Evolutionary conservation across 805 yeast species (phyloP).

Genomic region (Starmerella gropengiesseri): DNA sequence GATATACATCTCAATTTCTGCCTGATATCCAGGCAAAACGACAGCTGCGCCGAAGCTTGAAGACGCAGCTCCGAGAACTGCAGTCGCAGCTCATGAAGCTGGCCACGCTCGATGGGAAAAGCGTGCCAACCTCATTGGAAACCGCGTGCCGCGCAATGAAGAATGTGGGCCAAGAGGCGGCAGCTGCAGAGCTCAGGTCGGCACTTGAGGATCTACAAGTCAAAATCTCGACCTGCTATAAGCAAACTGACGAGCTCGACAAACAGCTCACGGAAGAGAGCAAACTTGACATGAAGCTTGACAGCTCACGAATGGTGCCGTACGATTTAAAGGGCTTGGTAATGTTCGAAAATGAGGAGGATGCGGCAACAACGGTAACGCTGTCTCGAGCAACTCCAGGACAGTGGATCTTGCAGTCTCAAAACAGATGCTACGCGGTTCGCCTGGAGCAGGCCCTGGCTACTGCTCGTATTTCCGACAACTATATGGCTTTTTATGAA

Average conservation of each 20-base stretch:
- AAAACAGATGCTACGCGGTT: neutral
- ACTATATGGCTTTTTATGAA: constrained; percentile 11
- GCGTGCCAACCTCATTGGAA: neutral
- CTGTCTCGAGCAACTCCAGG: neutral
- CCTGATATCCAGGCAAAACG: constrained; percentile 1
- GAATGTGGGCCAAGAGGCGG: neutral
- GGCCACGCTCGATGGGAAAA: neutral
- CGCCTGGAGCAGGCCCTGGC: constrained; percentile 5
- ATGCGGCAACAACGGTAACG: neutral
- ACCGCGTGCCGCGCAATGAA: neutral
- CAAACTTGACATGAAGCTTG: neutral
- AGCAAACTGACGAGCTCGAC: neutral
- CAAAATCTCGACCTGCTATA: neutral
- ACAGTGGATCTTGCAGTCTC: neutral
- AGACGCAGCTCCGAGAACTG: neutral
- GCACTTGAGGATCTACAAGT: neutral
- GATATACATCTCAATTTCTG: constrained; percentile 2
- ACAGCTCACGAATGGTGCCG: neutral
- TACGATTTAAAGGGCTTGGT: neutral
- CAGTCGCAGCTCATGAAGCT: neutral
- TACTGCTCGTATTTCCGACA: neutral
- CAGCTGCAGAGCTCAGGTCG: neutral
- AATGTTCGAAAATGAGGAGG: constrained; percentile 2
- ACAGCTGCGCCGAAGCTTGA: neutral
- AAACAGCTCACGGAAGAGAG: neutral